These are phyloP conservation scores for Malus orientalis DNA, from an alignment of 306 rosid genomes.

Conservation along the genomic window DNA sequence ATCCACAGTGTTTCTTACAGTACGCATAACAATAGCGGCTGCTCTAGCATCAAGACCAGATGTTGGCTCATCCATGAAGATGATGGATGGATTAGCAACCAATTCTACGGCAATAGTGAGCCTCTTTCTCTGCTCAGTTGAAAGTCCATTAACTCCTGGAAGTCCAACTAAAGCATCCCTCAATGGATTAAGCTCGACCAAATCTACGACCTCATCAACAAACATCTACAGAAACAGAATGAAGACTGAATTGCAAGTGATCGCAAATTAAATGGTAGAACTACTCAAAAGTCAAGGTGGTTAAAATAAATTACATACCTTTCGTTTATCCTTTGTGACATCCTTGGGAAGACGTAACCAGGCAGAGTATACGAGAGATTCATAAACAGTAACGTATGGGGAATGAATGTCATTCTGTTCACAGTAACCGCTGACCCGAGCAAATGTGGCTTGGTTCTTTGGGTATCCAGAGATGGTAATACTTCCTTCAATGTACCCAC, in stretches of 20 bases:
- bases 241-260: not conserved
- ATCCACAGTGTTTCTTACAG: conserved; percentile 80
- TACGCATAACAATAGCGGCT: conserved; percentile 82
- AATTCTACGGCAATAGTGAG: conserved; percentile 78
- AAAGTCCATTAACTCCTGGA: conserved; percentile 77
- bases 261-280: not conserved
- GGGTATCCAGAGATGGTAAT: conserved; percentile 38
- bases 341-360: conserved; percentile 65
- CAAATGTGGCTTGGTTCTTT: conserved; percentile 67
- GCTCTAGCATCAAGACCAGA: conserved; percentile 92
- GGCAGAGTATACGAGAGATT: conserved; percentile 71
- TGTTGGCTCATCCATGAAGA: conserved; percentile 91
- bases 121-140: conserved; percentile 81
- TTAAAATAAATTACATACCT: not conserved
- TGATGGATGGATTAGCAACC: conserved; percentile 85
- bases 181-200: conserved; percentile 59
- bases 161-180: conserved; percentile 65
- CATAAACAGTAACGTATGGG: conserved; percentile 66
- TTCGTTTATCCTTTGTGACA: conserved; percentile 49
- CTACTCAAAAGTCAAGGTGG: not conserved
- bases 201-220: conserved; percentile 71
- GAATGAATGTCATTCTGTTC: conserved; percentile 84
- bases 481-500: conserved; percentile 36
- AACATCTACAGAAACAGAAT: conserved; percentile 31
- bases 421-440: conserved; percentile 73